Percentiles rank a stretch among this genome's conserved stretches.
phyloP scores from a whole-genome alignment of 2,329 filamentous ascomycete genomes.

The Penicillium corylophilum region DNA sequence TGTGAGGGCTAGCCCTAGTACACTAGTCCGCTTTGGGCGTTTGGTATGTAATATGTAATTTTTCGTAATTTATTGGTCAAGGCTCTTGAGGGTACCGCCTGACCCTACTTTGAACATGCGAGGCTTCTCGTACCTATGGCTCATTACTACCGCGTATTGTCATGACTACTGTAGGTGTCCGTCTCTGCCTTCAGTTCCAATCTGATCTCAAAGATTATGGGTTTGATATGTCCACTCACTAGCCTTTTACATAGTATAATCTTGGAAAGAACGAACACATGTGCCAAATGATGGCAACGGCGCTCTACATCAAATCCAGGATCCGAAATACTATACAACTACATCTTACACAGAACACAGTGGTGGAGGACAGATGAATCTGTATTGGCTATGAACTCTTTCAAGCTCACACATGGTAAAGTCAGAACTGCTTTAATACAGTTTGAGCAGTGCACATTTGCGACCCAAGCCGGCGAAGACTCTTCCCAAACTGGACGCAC shows the following conservation, averaged over 20 bases:
- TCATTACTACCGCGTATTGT: not conserved
- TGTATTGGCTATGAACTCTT: constrained; percentile 38
- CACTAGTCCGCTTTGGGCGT: constrained; percentile 28
- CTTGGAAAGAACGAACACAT: not conserved
- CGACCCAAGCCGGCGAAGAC: constrained; percentile 28
- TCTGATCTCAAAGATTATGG: not conserved
- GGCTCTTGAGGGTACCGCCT: not conserved
- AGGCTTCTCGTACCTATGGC: not conserved
- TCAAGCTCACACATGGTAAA: constrained; percentile 34
- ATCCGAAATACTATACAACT: not conserved
- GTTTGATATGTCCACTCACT: not conserved
- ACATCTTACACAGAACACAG: constrained; percentile 11
- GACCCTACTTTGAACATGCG: not conserved
- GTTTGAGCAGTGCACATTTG: constrained; percentile 31
- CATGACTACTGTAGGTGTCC: not conserved
- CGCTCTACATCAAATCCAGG: too few species aligned
- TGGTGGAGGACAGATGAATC: constrained; percentile 33
- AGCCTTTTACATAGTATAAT: too few species aligned
- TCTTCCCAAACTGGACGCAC: constrained; percentile 31
- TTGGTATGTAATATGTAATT: not conserved
- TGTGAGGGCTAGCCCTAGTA: constrained; percentile 42
- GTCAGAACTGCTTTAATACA: constrained; percentile 41
- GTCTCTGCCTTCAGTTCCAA: not conserved
- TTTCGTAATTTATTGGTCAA: constrained; percentile 10
- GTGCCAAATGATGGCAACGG: too few species aligned